A percentile compares a stretch with the other conserved stretches of the same genome.
These are phyloP conservation scores for Euphrasia confusa DNA, from an alignment of 257 asterid species.

Conservation along the genomic window DNA sequence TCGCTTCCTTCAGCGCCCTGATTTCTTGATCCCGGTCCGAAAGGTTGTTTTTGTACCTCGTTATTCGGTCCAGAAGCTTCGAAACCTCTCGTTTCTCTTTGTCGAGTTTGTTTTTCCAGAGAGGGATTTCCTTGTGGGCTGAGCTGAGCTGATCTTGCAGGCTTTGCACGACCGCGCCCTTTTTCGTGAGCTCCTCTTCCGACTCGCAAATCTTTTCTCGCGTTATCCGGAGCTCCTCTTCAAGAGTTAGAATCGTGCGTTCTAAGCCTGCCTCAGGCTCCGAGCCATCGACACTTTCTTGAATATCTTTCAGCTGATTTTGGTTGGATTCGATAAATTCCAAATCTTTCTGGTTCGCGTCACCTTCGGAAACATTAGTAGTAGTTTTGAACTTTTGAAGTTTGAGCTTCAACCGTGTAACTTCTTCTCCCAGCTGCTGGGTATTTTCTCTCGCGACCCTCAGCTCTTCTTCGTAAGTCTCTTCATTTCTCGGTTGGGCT, in stretches of 20 bases:
- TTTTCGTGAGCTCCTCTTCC: conserved; percentile 48
- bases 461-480: conserved; percentile 48
- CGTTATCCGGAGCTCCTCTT: conserved; percentile 41
- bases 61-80: conserved; percentile 63
- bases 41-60: conserved; percentile 61
- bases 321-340: not conserved
- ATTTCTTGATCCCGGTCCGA: conserved; percentile 86
- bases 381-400: conserved; percentile 48
- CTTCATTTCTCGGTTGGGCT: conserved; percentile 30
- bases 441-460: conserved; percentile 47
- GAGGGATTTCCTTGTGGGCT: conserved; percentile 45
- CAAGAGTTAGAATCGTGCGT: conserved; percentile 35
- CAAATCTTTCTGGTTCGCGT: not conserved
- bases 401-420: conserved; percentile 44
- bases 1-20: conserved; percentile 59
- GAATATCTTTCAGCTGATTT: conserved; percentile 28
- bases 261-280: conserved; percentile 32
- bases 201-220: conserved; percentile 47
- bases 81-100: conserved; percentile 62
- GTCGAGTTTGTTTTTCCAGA: conserved; percentile 55
- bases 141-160: conserved; percentile 59
- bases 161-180: conserved; percentile 31
- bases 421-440: conserved; percentile 53
- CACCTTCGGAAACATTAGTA: conserved; percentile 26
- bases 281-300: conserved; percentile 21